Evolutionary conservation across 805 yeast genomes (phyloP).

Genomic region (Starmerella apicola): DNA sequence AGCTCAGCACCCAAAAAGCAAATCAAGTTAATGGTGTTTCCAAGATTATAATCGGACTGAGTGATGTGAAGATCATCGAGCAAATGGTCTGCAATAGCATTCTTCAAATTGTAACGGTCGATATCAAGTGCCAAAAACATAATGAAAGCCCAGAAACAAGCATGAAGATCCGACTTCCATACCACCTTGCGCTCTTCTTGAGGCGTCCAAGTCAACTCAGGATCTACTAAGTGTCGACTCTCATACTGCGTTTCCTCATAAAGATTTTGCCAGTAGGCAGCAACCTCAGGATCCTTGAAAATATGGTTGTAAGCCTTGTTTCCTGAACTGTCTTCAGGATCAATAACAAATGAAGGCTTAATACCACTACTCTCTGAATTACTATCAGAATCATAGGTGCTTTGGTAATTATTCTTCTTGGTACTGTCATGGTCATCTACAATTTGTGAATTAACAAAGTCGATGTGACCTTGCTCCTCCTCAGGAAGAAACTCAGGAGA

Average conservation of each 20-base stretch:
- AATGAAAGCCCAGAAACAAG: conserved; percentile 45
- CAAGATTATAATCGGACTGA: conserved; percentile 47
- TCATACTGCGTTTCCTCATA: conserved; percentile 44
- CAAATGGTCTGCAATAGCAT: conserved; percentile 47
- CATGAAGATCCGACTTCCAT: conserved; percentile 43
- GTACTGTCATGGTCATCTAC: no score
- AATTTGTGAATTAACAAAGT: no score
- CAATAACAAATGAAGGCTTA: no score
- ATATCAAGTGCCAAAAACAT: conserved; percentile 49
- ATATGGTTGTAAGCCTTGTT: conserved; percentile 20
- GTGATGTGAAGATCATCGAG: conserved; percentile 40
- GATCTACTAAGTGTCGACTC: conserved; percentile 44
- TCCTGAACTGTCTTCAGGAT: conserved; percentile 5
- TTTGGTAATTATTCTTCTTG: no score
- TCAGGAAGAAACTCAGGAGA: no score
- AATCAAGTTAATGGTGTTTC: conserved; percentile 43
- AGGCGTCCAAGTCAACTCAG: conserved; percentile 41
- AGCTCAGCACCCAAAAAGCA: conserved; percentile 49
- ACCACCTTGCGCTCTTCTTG: conserved; percentile 40
- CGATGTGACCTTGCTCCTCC: no score
- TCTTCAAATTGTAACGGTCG: conserved; percentile 45
- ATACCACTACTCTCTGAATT: no score
- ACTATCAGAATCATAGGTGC: no score
- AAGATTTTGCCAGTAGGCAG: conserved; percentile 33
- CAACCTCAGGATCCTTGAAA: conserved; percentile 37